Evolutionary conservation across 768 basidiomycete genomes (phyloP).

Genomic region (Suillus plorans): DNA sequence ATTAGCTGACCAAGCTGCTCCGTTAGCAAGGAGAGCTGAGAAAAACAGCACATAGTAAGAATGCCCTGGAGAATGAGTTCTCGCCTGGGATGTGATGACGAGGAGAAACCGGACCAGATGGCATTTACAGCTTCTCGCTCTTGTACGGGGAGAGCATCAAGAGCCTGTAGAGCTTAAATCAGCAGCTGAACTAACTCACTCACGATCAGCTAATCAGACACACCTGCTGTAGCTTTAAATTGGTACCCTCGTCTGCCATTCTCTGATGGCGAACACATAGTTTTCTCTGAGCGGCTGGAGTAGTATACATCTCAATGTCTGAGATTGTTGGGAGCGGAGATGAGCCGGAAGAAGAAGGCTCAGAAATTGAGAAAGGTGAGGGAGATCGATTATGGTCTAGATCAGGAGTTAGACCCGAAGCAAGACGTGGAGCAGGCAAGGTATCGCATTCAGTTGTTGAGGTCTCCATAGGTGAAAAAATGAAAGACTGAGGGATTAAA

Average conservation of each 20-base stretch:
- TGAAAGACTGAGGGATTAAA: not conserved
- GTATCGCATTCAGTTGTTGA: conserved; percentile 59
- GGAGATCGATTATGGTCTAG: conserved; percentile 21
- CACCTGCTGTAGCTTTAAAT: conserved; percentile 88
- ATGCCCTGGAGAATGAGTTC: conserved; percentile 95
- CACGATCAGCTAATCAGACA: conserved; percentile 7
- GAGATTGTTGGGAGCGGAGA: conserved; percentile 7
- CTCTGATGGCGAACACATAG: conserved; percentile 92
- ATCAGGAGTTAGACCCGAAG: conserved; percentile 24
- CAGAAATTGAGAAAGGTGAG: conserved; percentile 22
- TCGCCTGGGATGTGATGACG: conserved; percentile 86
- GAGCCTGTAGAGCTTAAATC: conserved; percentile 54
- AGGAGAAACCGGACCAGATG: conserved; percentile 96
- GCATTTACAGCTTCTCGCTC: conserved; percentile 88
- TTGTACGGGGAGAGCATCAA: conserved; percentile 82
- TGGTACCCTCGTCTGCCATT: conserved; percentile 96
- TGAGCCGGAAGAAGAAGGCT: not conserved
- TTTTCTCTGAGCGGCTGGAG: conserved; percentile 59
- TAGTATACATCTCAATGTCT: conserved; percentile 19
- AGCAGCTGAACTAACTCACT: not conserved
- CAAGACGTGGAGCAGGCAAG: conserved; percentile 61
- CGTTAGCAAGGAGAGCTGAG: conserved; percentile 92
- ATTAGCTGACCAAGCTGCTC: conserved; percentile 91
- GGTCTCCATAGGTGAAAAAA: conserved; percentile 17
- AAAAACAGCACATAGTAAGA: conserved; percentile 99